Base-by-base conservation (phyloP, 768 basidiomycete species). In the Solioccasus polychromus region DNA sequence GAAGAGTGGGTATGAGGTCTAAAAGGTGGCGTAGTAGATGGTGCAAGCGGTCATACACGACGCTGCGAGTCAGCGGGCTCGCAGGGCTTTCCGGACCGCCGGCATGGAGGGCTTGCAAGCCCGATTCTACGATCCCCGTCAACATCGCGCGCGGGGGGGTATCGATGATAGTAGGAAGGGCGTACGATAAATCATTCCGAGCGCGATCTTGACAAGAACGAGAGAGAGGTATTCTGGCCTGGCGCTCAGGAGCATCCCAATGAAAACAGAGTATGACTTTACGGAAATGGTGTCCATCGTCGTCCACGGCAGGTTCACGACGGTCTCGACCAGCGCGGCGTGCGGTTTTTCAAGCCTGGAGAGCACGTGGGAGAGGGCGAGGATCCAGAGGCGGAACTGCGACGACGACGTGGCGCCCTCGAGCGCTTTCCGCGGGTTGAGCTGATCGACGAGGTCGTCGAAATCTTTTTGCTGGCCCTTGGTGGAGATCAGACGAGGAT, bases 231-330 rank as follows among this genome's bases (percentile, higher is more conserved):
- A 97, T 69, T 96, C 92, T 48, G 94, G 90, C 50, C 87, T 73
- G 19, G 95, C 91, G 50, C 88, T 92, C 54, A 95, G 79, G 31
- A 99, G 80, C 73, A 94, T 90, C 22, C 91, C 89, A 38, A 92
- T 79, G 62, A 96, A 96, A 28, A 86, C 78, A 24, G 85, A 86
- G 68, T 95, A 97, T 4, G 85, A 83, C 66, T 85, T 87, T 42
- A 94, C 92, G 53, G 95, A 88, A 26, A 72, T 70, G 25, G 78
- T 78, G 59, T 95, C 93, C 67, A 92, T 80, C n/a, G 83, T 88
- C 14, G 88, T 85, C 96, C 96, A 99, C 11, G 92, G 91, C 59
- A 97, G 75, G 50, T 76, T 77, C 34, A 97, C 74, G 47, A 98
- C 80, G 12, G 93, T 90, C 50, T 93, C 82, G 29, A 97, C 85